Percentiles rank a stretch among this genome's conserved stretches.
Evolutionary conservation across 805 yeast genomes (phyloP).

Genomic region (Wickerhamiella dianesei): DNA sequence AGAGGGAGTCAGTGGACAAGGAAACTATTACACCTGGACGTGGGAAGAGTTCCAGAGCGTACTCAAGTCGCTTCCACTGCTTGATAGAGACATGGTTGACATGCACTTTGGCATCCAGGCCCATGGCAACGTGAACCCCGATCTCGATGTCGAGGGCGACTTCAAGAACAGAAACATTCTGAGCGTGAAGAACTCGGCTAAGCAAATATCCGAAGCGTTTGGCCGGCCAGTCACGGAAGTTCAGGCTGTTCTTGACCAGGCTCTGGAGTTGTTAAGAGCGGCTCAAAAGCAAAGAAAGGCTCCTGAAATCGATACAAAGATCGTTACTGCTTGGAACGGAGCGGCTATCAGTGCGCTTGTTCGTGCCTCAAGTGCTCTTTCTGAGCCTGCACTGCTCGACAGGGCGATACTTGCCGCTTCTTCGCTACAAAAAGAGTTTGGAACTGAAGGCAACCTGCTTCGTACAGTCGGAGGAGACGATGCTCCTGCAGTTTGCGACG

Average conservation of each 20-base stretch:
- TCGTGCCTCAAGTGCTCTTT: slow-evolving; percentile 19
- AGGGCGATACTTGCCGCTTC: slow-evolving; percentile 21
- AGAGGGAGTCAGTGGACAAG: slow-evolving; percentile 20
- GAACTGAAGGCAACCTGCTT: slow-evolving; percentile 1
- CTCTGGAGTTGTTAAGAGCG: slow-evolving; percentile 18
- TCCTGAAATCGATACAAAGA: slow-evolving; percentile 25
- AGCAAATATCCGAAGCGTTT: slow-evolving; percentile 24
- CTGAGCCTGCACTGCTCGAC: slow-evolving; percentile 15
- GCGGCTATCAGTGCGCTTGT: slow-evolving; percentile 27
- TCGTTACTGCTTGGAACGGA: slow-evolving; percentile 28
- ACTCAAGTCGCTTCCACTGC: slow-evolving; percentile 16
- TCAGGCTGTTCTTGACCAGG: slow-evolving; percentile 13
- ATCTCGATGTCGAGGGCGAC: slow-evolving; percentile 24
- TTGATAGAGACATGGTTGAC: slow-evolving; percentile 26
- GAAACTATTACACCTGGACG: slow-evolving; percentile 28
- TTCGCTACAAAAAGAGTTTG: not conserved
- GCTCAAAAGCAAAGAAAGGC: slow-evolving; percentile 19
- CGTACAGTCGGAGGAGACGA: slow-evolving; percentile 2
- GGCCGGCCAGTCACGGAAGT: slow-evolving; percentile 21
- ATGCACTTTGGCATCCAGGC: slow-evolving; percentile 26
- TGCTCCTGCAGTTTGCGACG: slow-evolving; percentile 24
- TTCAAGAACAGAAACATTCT: slow-evolving; percentile 24
- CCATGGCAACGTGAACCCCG: slow-evolving; percentile 26
- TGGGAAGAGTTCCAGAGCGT: slow-evolving; percentile 24
- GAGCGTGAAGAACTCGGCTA: slow-evolving; percentile 14